Evolutionary conservation across 1,139 yeast genomes (phyloP).

Genomic region (Yamadazyma triangularis): DNA sequence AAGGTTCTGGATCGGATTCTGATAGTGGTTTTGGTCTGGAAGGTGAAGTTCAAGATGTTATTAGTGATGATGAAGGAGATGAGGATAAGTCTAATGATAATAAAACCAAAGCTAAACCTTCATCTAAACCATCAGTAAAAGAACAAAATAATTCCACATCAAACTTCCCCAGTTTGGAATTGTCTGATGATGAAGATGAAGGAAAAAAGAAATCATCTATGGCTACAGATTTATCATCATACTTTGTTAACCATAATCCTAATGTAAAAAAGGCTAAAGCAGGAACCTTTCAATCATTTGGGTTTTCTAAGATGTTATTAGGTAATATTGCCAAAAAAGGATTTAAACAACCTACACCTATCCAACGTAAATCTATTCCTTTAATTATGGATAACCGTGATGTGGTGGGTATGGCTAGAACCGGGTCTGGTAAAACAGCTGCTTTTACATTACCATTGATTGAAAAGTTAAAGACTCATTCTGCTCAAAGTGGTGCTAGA

Average conservation of each 20-base stretch:
- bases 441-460: conserved; percentile 95
- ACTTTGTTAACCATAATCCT: conserved; percentile 38
- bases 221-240: conserved; percentile 39
- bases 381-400: conserved; percentile 82
- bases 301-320: conserved; percentile 69
- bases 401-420: conserved; percentile 98
- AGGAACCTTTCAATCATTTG: conserved; percentile 88
- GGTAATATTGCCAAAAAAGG: conserved; percentile 80
- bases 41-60: conserved; percentile 61
- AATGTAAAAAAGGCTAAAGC: conserved; percentile 63
- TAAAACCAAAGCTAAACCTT: conserved; percentile 14
- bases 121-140: conserved; percentile 15
- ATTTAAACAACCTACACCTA: conserved; percentile 93
- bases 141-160: conserved; percentile 1
- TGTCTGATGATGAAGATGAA: conserved; percentile 58
- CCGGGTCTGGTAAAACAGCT: conserved; percentile 96
- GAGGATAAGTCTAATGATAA: conserved; percentile 2
- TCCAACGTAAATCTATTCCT: conserved; percentile 94
- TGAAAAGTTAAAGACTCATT: conserved; percentile 70
- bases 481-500: conserved; percentile 80
- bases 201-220: conserved; percentile 17
- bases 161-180: conserved; percentile 62
- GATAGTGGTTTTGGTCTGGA: too few relatives aligned
- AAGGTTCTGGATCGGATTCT: conserved; percentile 32
- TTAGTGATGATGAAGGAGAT: conserved; percentile 46